Base-by-base conservation (phyloP, 768 basidiomycete genomes). In the Leccinum aurantiacum region DNA sequence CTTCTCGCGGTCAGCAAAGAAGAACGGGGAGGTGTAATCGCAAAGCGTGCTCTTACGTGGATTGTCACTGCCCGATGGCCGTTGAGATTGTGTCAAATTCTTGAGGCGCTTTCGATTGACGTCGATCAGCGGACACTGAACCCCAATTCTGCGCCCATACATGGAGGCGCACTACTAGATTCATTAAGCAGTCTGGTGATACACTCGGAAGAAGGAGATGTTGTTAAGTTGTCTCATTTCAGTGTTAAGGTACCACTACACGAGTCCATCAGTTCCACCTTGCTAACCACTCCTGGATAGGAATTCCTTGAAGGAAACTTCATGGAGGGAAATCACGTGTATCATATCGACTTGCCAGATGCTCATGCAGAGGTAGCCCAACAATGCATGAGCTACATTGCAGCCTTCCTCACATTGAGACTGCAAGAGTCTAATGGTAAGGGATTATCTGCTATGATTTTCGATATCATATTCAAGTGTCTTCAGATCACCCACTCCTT, bases 21-120 rank as follows among this genome's bases (percentile, higher is more conserved):
- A 3, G 22, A 24, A 24, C 22, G 14, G 47, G 47, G 22, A 24
- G 22, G 6, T 22, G 7, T 4, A 8, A 48, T 48, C 1, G 47
- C 24, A 14, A 13, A 48, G 7, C 47, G 47, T 3, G 11, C 47
- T 15, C 47, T 48, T 22, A 14, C 2, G 4, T 48, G 47, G 47
- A 22, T 48, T 24, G 13, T 48, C 22, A 15, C 24, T 0, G 47
- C 47, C 6, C 0, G 2, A 3, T 0, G 0, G 3, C 13, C 47
- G 6, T 48, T 48, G 8, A 14, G 3, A 15, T 22, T 48, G 19
- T 48, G 22, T 48, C 13, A 48, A 22, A 15, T 48, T 48, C 22
- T 48, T 3, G 47, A 48, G 14, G 47, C 47, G 3, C 47, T 48
- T 3, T 48, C 47, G 3, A 48, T 48, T 24, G 47, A 48, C 47